Conservation (phyloP, 176 grass and related monocot species). For the Musa schizocarpa region DNA sequence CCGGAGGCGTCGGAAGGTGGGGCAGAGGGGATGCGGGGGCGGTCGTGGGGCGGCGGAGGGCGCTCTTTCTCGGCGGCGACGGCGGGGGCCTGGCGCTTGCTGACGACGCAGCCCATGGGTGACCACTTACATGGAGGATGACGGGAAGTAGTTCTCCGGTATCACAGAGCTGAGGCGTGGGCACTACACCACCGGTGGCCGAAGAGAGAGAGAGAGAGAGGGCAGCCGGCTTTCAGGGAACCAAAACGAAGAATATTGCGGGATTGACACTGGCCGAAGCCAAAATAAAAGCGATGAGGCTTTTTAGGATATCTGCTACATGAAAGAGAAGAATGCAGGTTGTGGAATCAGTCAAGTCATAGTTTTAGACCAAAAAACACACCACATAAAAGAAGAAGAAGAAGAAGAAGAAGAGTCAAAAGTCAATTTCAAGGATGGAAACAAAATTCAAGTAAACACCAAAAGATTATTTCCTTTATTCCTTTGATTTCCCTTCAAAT, state of each 20-base stretch:
- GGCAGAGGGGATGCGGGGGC: neutral
- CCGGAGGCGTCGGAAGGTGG: neutral
- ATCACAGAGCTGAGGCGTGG: neutral
- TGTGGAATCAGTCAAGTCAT: too few relatives aligned
- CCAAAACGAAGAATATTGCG: neutral
- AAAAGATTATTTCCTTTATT: neutral
- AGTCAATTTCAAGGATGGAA: too few relatives aligned
- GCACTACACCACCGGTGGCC: neutral
- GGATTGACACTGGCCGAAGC: neutral
- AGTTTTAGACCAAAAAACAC: too few relatives aligned
- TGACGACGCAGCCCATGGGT: slow-evolving; percentile 22
- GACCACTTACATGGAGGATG: neutral
- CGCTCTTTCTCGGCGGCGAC: neutral
- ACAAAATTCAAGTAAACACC: too few relatives aligned
- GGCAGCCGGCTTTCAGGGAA: too few relatives aligned
- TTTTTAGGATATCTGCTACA: neutral
- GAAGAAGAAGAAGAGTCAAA: too few relatives aligned
- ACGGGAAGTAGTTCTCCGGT: neutral
- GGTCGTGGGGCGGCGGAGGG: neutral
- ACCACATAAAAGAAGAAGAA: too few relatives aligned
- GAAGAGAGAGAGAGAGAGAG: neutral
- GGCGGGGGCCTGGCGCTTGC: neutral
- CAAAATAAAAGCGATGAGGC: neutral
- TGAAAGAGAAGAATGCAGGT: too few relatives aligned
- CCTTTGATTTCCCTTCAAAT: neutral